Percentiles rank a stretch among this genome's conserved stretches.
phyloP scores from a whole-genome alignment of 495 filamentous ascomycete genomes.

The Tuber aestivum region DNA sequence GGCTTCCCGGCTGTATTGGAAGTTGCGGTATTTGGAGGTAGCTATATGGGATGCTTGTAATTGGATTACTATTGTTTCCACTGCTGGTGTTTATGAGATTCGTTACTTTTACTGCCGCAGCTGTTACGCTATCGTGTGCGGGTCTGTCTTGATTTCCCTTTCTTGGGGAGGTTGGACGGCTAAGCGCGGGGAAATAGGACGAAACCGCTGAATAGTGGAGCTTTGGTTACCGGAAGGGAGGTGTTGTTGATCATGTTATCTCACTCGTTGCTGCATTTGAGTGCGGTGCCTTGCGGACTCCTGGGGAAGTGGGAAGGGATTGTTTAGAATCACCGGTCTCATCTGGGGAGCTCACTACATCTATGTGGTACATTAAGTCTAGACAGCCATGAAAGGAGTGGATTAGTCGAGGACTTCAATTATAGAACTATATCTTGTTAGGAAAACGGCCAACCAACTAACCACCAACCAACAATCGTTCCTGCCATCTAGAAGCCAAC shows the following conservation, averaged over 20 bases:
- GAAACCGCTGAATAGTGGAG: background rate
- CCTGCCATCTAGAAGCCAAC: background rate
- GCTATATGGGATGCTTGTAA: no score
- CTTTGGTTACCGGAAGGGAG: background rate
- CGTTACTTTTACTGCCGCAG: background rate
- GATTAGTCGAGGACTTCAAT: background rate
- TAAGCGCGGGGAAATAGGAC: background rate
- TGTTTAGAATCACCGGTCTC: background rate
- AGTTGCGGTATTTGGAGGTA: no score
- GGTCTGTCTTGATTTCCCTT: background rate
- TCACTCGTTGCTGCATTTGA: no score
- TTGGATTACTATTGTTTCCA: no score
- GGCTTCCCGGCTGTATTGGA: no score
- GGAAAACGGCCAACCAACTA: no score
- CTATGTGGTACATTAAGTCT: background rate
- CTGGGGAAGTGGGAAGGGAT: no score
- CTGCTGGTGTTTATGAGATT: background rate
- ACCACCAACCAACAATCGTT: background rate
- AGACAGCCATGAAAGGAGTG: background rate
- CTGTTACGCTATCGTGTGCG: background rate
- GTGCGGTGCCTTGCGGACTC: no score
- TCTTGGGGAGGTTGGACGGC: background rate
- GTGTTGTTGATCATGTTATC: background rate
- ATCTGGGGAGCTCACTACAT: background rate
- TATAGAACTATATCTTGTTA: background rate